Evolutionary conservation across 345 rosid species (phyloP), one percentile per base, ranked within the genome.

Genomic region (Stellera chamaejasme): DNA sequence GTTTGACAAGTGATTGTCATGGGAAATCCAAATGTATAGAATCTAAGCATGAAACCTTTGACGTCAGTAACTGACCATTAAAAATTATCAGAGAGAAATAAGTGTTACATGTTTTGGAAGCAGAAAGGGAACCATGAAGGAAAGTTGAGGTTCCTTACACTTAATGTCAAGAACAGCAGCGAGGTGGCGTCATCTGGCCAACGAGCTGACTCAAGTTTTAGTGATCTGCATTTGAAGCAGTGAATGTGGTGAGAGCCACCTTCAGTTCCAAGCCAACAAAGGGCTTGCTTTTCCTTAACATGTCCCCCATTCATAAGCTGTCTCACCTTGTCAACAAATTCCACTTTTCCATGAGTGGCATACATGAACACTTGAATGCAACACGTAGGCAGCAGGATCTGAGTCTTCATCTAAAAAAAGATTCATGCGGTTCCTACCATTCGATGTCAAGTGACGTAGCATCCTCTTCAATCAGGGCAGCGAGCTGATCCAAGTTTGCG

Each of bases 251-350:
- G 77, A 50, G 79, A 65, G 58, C 71, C 78, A 52, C 68, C 68
- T 41, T 71, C 76, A 11, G 69, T 70, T 65, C 73, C 79, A 66
- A 80, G 79, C 97, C 88, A 84, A 74, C 88, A 82, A 50, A 69
- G 32, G 42, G 75, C 84, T 67, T 50, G 73, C 58, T 85, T 83
- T 77, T 83, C 77, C 36, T 16, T 75, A 52, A 73, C 69, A 4
- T 13, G 57, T 66, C 81, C 73, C 61, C 65, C 55, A 51, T 73
- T 58, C 92, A 82, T 77, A 47, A 71, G 68, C 64, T 69, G 74
- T 62, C 86, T 83, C 59, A 77, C 79, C 59, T 68, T 73, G 74
- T 76, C 84, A 10, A 69, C 87, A 49, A 53, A 68, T 54, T 79
- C 82, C 91, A 82, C 72, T 58, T 67, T 72, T 59, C 90, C 84